phyloP scores from a whole-genome alignment of 2,329 filamentous ascomycete genomes.

The Xylariaceae sp. region DNA sequence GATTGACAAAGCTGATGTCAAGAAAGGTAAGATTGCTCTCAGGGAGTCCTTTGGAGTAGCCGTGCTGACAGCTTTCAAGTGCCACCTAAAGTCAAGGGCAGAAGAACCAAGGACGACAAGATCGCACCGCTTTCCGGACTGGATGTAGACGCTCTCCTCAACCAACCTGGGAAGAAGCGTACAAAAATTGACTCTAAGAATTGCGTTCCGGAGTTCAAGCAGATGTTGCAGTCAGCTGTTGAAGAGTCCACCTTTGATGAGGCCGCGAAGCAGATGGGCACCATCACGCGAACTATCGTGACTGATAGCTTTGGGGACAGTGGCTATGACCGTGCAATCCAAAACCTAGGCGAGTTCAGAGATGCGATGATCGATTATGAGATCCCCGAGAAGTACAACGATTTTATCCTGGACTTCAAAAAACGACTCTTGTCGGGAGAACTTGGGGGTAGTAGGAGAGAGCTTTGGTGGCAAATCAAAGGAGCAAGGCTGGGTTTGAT shows the following conservation, averaged over 20 bases:
- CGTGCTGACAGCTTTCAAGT: conserved; percentile 45
- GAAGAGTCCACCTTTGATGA: conserved; percentile 60
- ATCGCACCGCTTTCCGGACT: conserved; percentile 86
- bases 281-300: conserved; percentile 66
- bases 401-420: conserved; percentile 68
- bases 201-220: conserved; percentile 86
- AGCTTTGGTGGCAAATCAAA: conserved; percentile 77
- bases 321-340: conserved; percentile 69
- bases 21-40: conserved; percentile 56
- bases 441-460: conserved; percentile 70
- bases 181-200: conserved; percentile 57
- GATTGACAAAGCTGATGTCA: conserved; percentile 69
- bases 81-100: conserved; percentile 72
- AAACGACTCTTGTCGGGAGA: conserved; percentile 62
- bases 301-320: conserved; percentile 69
- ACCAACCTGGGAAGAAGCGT: conserved; percentile 26
- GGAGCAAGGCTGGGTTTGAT: conserved; percentile 69
- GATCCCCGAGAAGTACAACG: conserved; percentile 72
- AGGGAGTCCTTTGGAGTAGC: conserved; percentile 11
- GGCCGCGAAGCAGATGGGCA: conserved; percentile 69
- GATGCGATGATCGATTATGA: conserved; percentile 73
- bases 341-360: conserved; percentile 73
- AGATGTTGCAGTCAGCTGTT: conserved; percentile 59
- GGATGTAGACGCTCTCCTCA: conserved; percentile 75
- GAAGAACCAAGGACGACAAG: conserved; percentile 53